Evolutionary conservation across 2,329 filamentous ascomycete genomes (phyloP).

Genomic region (Fusarium liriodendri): DNA sequence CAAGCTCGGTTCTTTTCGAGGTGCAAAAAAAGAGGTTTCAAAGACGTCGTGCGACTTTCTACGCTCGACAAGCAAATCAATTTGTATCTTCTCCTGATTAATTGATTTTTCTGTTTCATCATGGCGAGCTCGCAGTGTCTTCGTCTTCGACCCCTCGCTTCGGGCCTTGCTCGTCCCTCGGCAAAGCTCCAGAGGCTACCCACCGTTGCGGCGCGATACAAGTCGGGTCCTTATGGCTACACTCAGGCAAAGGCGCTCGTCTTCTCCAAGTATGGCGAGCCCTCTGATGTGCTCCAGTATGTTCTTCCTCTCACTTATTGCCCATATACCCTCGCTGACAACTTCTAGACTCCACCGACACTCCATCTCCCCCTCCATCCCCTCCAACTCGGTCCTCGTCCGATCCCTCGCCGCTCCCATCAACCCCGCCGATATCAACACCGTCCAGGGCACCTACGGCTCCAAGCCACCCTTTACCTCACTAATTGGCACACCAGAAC

Average conservation of each 20-base stretch:
- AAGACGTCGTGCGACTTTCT: conserved; percentile 11
- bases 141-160: conserved; percentile 35
- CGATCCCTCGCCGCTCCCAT: conserved; percentile 91
- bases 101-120: not conserved
- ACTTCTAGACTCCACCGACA: conserved; percentile 72
- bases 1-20: conserved; percentile 21
- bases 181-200: conserved; percentile 36
- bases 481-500: conserved; percentile 78
- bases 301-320: conserved; percentile 24
- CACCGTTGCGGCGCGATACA: conserved; percentile 54
- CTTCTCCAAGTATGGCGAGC: conserved; percentile 80
- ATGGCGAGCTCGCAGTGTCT: conserved; percentile 44
- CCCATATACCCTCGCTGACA: not conserved
- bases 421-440: conserved; percentile 98
- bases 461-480: conserved; percentile 82
- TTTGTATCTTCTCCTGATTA: not conserved
- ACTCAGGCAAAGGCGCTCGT: conserved; percentile 86
- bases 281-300: conserved; percentile 74
- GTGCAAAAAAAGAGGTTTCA: conserved; percentile 2
- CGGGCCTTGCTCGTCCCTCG: conserved; percentile 36
- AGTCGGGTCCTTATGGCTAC: conserved; percentile 79
- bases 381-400: conserved; percentile 74
- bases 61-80: not conserved
- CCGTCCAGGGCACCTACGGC: conserved; percentile 96
- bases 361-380: conserved; percentile 81